A percentile compares a stretch with the other conserved stretches of the same genome.
Conservation (phyloP, 306 rosid species). For the Carpinus viminea region DNA sequence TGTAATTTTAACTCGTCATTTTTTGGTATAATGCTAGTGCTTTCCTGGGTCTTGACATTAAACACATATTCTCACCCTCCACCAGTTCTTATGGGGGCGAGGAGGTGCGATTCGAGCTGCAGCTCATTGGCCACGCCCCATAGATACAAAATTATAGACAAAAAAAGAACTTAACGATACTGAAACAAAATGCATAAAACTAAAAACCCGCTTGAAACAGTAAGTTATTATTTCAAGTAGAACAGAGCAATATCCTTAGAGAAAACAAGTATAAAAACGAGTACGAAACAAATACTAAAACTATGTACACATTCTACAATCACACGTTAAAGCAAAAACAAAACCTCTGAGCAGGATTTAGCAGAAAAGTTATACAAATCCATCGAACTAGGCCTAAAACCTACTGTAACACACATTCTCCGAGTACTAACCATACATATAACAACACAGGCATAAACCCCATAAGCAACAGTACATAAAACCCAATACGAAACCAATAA, state of each 20-base stretch:
- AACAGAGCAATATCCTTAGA: neutral
- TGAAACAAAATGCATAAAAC: neutral
- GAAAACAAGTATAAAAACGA: neutral
- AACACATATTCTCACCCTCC: neutral
- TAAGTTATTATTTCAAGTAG: neutral
- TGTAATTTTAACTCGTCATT: too few species aligned
- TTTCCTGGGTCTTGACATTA: neutral
- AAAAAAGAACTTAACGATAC: neutral
- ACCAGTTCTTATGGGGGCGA: neutral
- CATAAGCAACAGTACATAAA: neutral
- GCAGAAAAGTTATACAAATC: neutral
- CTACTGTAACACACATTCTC: neutral
- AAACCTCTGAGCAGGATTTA: neutral
- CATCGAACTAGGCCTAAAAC: neutral
- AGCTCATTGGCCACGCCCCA: neutral
- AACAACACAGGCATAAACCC: slow-evolving; percentile 9
- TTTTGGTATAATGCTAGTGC: neutral
- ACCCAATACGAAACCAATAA: slow-evolving; percentile 3
- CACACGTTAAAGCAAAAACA: neutral
- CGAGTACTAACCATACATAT: neutral
- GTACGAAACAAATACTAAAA: neutral
- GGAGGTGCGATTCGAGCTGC: neutral
- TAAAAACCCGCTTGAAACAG: neutral
- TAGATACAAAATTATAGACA: neutral
- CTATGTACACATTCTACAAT: neutral